A percentile compares a stretch with the other conserved stretches of the same genome.
phyloP scores from a whole-genome alignment of 1,284 basidiomycete species.

The Cryptococcus hybrid region DNA sequence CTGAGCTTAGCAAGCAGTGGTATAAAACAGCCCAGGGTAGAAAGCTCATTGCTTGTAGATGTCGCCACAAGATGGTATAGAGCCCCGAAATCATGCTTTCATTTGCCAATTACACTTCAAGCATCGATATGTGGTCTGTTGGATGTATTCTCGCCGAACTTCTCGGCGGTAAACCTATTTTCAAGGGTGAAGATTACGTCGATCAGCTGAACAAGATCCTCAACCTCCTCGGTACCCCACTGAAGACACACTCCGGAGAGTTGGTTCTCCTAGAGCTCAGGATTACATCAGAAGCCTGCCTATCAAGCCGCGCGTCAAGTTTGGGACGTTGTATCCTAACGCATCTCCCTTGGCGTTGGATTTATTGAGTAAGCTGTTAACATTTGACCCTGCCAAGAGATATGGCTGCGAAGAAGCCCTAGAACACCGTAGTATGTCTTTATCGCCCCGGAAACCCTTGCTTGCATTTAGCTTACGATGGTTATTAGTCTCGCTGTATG shows the following conservation, averaged over 20 bases:
- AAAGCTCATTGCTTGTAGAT: slow-evolving; percentile 27
- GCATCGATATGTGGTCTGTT: slow-evolving; percentile 94
- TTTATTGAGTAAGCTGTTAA: slow-evolving; percentile 83
- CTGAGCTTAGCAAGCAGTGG: not conserved
- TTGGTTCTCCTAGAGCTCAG: slow-evolving; percentile 81
- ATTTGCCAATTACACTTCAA: slow-evolving; percentile 81
- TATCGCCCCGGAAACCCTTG: not conserved
- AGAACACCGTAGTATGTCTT: slow-evolving; percentile 71
- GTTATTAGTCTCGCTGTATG: slow-evolving; percentile 66
- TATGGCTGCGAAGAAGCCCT: slow-evolving; percentile 95
- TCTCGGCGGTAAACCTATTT: slow-evolving; percentile 94
- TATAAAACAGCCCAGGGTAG: not conserved
- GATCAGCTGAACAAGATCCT: slow-evolving; percentile 99
- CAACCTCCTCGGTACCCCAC: slow-evolving; percentile 93
- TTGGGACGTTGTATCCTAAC: slow-evolving; percentile 84
- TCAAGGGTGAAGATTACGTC: slow-evolving; percentile 97
- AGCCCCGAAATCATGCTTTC: slow-evolving; percentile 95
- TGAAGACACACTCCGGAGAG: slow-evolving; percentile 91
- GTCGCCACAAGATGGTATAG: slow-evolving; percentile 98
- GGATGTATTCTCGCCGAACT: slow-evolving; percentile 98
- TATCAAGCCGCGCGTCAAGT: slow-evolving; percentile 91
- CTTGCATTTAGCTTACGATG: not conserved
- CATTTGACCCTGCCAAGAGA: slow-evolving; percentile 94
- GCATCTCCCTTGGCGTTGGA: slow-evolving; percentile 94
- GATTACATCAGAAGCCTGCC: slow-evolving; percentile 94